phyloP scores from a whole-genome alignment of 805 yeast species.

The Zygosaccharomyces siamensis region DNA sequence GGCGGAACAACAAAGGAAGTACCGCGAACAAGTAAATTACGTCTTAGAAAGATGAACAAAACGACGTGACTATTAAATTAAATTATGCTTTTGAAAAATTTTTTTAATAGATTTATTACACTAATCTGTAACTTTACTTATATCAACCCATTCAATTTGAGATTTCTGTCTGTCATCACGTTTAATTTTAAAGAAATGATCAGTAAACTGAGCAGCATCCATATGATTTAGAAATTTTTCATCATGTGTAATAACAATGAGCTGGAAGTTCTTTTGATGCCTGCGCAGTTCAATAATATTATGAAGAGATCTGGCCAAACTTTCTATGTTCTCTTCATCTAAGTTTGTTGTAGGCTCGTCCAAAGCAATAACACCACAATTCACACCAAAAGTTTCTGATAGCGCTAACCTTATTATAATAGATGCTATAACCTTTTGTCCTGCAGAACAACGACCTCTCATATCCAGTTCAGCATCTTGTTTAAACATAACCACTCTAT shows the following conservation, averaged over 20 bases:
- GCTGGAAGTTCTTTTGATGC: conserved; percentile 81
- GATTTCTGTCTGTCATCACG: conserved; percentile 82
- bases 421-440: conserved; percentile 91
- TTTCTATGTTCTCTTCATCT: conserved; percentile 82
- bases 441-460: conserved; percentile 98
- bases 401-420: conserved; percentile 86
- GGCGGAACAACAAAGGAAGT: conserved; percentile 35
- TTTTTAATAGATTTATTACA: not conserved
- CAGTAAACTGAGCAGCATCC: conserved; percentile 81
- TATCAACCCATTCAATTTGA: conserved; percentile 56
- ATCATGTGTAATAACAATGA: conserved; percentile 95
- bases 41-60: not conserved
- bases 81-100: too few relatives aligned
- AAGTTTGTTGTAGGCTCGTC: conserved; percentile 98
- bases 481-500: conserved; percentile 92
- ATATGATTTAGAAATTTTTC: conserved; percentile 82
- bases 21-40: conserved; percentile 25
- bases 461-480: conserved; percentile 89
- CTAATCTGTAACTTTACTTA: conserved; percentile 36
- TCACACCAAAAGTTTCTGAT: conserved; percentile 92
- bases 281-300: conserved; percentile 70
- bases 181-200: conserved; percentile 75
- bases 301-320: conserved; percentile 76
- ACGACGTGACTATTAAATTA: not conserved
- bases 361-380: conserved; percentile 91